Conservation (phyloP, 2,329 filamentous ascomycete species). For the Ceratocystis diversiconidia region DNA sequence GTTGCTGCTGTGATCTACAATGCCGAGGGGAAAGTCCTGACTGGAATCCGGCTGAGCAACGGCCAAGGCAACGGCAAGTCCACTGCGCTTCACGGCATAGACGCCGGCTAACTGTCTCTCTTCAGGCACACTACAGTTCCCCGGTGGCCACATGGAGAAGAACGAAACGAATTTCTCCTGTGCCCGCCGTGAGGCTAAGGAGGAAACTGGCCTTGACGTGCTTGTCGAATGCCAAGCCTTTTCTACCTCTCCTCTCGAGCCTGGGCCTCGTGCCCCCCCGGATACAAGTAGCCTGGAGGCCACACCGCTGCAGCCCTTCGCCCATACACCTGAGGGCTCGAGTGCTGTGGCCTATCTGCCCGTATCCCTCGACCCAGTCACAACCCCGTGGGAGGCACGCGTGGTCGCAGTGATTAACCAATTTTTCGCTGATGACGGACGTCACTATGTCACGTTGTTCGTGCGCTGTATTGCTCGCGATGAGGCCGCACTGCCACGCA, state of each 20-base stretch:
- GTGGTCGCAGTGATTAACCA: constrained; percentile 53
- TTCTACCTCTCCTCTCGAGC: background rate
- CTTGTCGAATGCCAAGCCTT: constrained; percentile 25
- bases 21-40: constrained; percentile 30
- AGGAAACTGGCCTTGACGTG: constrained; percentile 54
- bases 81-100: background rate
- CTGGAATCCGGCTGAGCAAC: constrained; percentile 34
- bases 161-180: constrained; percentile 49
- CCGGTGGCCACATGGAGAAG: constrained; percentile 62
- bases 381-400: constrained; percentile 21
- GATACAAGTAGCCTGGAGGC: background rate
- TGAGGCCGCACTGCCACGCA: constrained; percentile 34
- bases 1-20: constrained; percentile 35
- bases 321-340: background rate
- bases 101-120: background rate
- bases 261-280: background rate
- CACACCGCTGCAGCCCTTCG: background rate
- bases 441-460: constrained; percentile 65
- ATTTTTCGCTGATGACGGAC: constrained; percentile 42
- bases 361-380: background rate
- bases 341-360: constrained; percentile 4
- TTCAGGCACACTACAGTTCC: constrained; percentile 48
- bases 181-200: constrained; percentile 50
- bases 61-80: constrained; percentile 34
- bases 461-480: constrained; percentile 40